Percentiles rank a stretch among this genome's conserved stretches.
These are phyloP conservation scores for Monilinia aucupariae DNA, from an alignment of 2,329 filamentous ascomycete species.

Conservation along the genomic window DNA sequence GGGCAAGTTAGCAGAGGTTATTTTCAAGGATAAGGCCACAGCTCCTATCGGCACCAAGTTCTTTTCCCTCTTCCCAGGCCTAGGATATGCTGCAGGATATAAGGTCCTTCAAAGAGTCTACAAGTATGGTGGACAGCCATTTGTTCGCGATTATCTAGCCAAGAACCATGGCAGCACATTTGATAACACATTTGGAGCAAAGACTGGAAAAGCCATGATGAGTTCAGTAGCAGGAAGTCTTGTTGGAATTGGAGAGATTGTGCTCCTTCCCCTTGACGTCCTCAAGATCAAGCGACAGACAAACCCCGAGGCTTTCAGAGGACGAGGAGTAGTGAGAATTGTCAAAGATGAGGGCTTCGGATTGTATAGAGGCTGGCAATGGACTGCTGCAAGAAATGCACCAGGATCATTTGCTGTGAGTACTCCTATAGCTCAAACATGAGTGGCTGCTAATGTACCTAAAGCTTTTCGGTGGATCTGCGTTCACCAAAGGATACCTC, in stretches of 20 bases:
- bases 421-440: slow-evolving; percentile 31
- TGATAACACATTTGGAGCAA: slow-evolving; percentile 86
- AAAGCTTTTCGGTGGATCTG: slow-evolving; percentile 92
- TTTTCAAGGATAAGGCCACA: slow-evolving; percentile 83
- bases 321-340: slow-evolving; percentile 84
- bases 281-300: slow-evolving; percentile 99
- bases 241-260: slow-evolving; percentile 95
- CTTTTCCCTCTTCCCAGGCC: slow-evolving; percentile 90
- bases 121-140: slow-evolving; percentile 97
- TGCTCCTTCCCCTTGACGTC: slow-evolving; percentile 90
- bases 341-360: slow-evolving; percentile 91
- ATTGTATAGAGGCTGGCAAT: slow-evolving; percentile 91
- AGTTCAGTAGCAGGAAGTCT: slow-evolving; percentile 92
- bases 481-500: slow-evolving; percentile 94
- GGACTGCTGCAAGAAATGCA: slow-evolving; percentile 95
- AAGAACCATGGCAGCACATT: slow-evolving; percentile 77
- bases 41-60: slow-evolving; percentile 73
- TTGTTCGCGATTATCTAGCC: slow-evolving; percentile 83
- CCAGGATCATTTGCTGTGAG: slow-evolving; percentile 92
- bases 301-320: slow-evolving; percentile 95
- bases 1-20: slow-evolving; percentile 67
- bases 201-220: slow-evolving; percentile 97
- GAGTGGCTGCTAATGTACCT: slow-evolving; percentile 17
- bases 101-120: slow-evolving; percentile 96
- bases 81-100: slow-evolving; percentile 96